These are phyloP conservation scores for Globisporangium nodosum DNA, from an alignment of 352 stramenopile genomes.

Conservation along the genomic window DNA sequence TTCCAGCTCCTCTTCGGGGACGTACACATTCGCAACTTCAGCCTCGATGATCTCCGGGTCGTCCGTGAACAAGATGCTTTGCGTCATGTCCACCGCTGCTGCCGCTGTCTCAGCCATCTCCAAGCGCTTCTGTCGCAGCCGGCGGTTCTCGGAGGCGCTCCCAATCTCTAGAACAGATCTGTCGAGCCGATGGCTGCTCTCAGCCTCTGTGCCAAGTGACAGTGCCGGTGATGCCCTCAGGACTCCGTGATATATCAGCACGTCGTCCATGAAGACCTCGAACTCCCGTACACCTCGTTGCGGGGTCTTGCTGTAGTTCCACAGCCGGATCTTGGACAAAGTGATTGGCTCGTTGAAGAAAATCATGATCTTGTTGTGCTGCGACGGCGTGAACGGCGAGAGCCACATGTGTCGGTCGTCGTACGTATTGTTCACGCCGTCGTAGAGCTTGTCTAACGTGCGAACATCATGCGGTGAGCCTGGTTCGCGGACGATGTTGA, in stretches of 20 bases:
- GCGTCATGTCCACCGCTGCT: conserved; percentile 46
- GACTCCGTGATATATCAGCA: conserved; percentile 66
- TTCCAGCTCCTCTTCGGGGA: conserved; percentile 56
- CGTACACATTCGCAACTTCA: conserved; percentile 46
- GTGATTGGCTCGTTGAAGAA: conserved; percentile 78
- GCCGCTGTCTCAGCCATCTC: conserved; percentile 40
- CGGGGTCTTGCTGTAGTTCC: conserved; percentile 87
- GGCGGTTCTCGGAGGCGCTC: conserved; percentile 26
- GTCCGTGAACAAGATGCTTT: conserved; percentile 75
- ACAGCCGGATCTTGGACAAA: conserved; percentile 76
- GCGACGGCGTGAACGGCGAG: conserved; percentile 46
- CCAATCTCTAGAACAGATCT: neutral
- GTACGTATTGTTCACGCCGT: conserved; percentile 71
- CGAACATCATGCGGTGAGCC: conserved; percentile 48
- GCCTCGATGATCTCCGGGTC: conserved; percentile 47
- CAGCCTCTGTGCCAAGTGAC: conserved; percentile 19
- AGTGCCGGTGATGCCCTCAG: conserved; percentile 39
- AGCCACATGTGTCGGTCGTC: conserved; percentile 79
- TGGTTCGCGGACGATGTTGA: conserved; percentile 82
- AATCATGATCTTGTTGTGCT: conserved; percentile 64
- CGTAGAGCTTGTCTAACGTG: conserved; percentile 72
- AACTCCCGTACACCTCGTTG: conserved; percentile 72
- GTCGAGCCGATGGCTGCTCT: neutral
- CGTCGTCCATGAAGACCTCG: conserved; percentile 80
- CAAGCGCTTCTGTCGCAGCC: conserved; percentile 31